phyloP scores from a whole-genome alignment of 148 eudicot species.

The Salicornia ramosissima region DNA sequence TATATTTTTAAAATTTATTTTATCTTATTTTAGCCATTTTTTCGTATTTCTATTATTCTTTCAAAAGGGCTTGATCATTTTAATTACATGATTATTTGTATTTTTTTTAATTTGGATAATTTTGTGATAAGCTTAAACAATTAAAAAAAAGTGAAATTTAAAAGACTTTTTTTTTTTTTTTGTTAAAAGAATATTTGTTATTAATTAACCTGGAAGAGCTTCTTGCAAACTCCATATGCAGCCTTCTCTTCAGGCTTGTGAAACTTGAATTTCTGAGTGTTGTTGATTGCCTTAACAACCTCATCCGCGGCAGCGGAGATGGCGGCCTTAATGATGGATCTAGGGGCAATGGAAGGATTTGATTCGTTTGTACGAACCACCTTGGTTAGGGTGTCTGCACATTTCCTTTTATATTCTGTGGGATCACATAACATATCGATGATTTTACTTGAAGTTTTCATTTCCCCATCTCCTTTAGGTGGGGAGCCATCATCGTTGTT shows the following conservation, averaged over 20 bases:
- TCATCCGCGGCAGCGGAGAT: slow-evolving; percentile 42
- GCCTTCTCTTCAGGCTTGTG: slow-evolving; percentile 45
- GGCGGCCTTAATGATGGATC: slow-evolving; percentile 47
- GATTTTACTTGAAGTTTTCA: slow-evolving; percentile 28
- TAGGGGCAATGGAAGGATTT: slow-evolving; percentile 33
- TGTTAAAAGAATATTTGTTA: too few species aligned
- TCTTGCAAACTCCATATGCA: slow-evolving; percentile 60
- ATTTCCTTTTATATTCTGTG: slow-evolving; percentile 54
- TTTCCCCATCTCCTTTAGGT: not conserved
- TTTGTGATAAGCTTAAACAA: too few species aligned
- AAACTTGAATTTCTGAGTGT: slow-evolving; percentile 31
- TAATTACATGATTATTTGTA: too few species aligned
- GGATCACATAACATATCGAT: slow-evolving; percentile 46
- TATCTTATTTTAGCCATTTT: too few species aligned
- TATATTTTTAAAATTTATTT: too few species aligned
- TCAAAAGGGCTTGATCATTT: too few species aligned
- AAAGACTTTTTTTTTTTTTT: too few species aligned
- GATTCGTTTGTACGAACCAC: slow-evolving; percentile 29
- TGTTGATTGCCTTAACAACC: slow-evolving; percentile 37
- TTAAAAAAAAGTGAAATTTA: too few species aligned
- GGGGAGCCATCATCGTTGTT: not conserved
- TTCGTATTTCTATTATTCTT: too few species aligned
- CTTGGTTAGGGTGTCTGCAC: slow-evolving; percentile 42
- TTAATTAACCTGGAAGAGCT: slow-evolving; percentile 32
- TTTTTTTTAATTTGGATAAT: too few species aligned